Evolutionary conservation across 768 basidiomycete species (phyloP).

Genomic region (Fomitopsis pulvina): DNA sequence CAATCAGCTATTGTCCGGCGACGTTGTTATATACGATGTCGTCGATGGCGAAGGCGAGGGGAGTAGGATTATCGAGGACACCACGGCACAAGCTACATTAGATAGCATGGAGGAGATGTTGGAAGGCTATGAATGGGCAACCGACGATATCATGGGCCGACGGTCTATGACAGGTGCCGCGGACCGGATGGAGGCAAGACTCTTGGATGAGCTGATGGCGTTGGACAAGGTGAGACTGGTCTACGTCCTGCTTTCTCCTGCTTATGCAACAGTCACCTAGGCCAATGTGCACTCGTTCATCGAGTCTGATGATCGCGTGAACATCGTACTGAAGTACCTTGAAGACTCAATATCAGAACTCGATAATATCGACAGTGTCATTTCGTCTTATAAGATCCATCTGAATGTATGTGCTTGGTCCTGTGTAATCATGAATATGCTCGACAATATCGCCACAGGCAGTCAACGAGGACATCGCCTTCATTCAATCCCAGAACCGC

Average conservation of each 20-base stretch:
- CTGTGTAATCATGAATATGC: background rate
- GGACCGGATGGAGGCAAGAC: conserved; percentile 85
- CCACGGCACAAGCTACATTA: conserved; percentile 75
- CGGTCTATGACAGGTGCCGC: conserved; percentile 67
- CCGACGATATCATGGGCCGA: conserved; percentile 64
- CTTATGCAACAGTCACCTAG: conserved; percentile 35
- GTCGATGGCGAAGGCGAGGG: conserved; percentile 40
- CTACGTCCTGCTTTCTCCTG: background rate
- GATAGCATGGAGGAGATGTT: conserved; percentile 97
- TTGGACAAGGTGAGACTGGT: conserved; percentile 74
- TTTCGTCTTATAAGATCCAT: conserved; percentile 95
- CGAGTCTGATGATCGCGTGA: conserved; percentile 90
- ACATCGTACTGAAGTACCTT: conserved; percentile 77
- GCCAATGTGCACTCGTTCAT: conserved; percentile 97
- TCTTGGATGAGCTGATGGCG: conserved; percentile 87
- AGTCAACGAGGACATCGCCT: conserved; percentile 90
- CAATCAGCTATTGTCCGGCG: conserved; percentile 57
- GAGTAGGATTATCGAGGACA: conserved; percentile 40
- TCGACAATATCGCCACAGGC: conserved; percentile 44
- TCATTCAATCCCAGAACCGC: conserved; percentile 93
- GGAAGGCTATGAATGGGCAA: conserved; percentile 97
- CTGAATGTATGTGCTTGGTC: conserved; percentile 60
- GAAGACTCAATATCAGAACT: conserved; percentile 87
- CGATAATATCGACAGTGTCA: conserved; percentile 81
- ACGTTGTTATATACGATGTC: conserved; percentile 24